Conservation (phyloP, 2,329 filamentous ascomycete genomes). For the Fusarium equiseti region DNA sequence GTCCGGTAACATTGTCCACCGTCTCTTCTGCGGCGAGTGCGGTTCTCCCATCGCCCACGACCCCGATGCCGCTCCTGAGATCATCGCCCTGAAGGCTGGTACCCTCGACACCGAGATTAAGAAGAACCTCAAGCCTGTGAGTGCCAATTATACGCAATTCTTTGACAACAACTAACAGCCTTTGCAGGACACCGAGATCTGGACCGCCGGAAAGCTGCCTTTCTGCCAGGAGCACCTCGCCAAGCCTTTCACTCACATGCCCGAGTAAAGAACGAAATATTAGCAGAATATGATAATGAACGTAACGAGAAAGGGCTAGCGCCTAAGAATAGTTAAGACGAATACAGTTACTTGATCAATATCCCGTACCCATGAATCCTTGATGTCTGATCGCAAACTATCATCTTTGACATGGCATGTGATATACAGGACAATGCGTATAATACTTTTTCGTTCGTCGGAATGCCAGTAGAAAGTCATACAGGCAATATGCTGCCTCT, state of each 20-base stretch:
- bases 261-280: conserved; percentile 56
- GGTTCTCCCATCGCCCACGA: conserved; percentile 78
- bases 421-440: background rate
- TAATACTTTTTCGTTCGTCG: background rate
- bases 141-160: conserved; percentile 40
- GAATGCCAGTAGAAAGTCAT: background rate
- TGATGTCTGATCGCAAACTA: background rate
- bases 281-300: conserved; percentile 16
- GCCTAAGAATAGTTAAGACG: conserved; percentile 6
- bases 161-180: conserved; percentile 21
- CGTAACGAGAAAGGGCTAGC: background rate
- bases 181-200: conserved; percentile 74
- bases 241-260: conserved; percentile 74
- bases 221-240: conserved; percentile 76
- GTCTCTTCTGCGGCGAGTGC: conserved; percentile 77
- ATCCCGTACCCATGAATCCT: background rate
- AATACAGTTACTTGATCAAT: background rate
- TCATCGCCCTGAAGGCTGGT: conserved; percentile 77
- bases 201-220: conserved; percentile 75
- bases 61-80: conserved; percentile 75
- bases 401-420: background rate
- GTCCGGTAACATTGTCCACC: conserved; percentile 73
- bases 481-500: background rate
- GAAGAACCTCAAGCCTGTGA: conserved; percentile 74
- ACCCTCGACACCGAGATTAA: conserved; percentile 73